phyloP scores from a whole-genome alignment of 2,329 filamentous ascomycete species.

The Eutypa lata region DNA sequence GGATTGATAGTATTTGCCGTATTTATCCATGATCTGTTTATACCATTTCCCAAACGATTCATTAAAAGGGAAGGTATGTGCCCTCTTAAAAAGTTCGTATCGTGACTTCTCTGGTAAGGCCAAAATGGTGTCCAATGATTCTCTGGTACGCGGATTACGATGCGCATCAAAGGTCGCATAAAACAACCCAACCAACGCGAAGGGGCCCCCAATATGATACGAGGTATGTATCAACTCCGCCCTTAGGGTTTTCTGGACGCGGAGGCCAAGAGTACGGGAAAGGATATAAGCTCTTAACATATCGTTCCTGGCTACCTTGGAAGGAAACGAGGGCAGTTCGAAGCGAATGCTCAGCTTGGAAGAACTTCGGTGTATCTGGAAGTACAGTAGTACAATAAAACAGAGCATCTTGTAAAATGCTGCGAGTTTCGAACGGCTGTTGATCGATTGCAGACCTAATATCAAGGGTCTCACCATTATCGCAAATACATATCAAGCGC shows the following conservation, averaged over 20 bases:
- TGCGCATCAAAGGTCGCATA: conserved; percentile 8
- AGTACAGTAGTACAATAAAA: not conserved
- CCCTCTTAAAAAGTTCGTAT: too few species aligned
- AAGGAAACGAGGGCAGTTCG: not conserved
- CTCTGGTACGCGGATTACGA: conserved; percentile 4
- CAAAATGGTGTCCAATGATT: conserved; percentile 7
- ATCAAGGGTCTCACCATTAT: too few species aligned
- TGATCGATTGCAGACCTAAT: too few species aligned
- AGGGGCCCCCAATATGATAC: conserved; percentile 1
- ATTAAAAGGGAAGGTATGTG: too few species aligned
- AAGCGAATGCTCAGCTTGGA: not conserved
- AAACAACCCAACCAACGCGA: conserved; percentile 4
- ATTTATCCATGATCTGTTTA: too few species aligned
- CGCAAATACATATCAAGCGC: too few species aligned
- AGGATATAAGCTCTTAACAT: conserved; percentile 3
- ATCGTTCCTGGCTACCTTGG: conserved; percentile 1
- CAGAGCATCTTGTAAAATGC: not conserved
- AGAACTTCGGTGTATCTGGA: not conserved
- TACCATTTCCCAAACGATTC: too few species aligned
- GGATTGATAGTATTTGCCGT: too few species aligned
- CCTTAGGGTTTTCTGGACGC: conserved; percentile 1
- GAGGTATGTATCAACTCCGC: conserved; percentile 1
- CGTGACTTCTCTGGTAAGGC: too few species aligned
- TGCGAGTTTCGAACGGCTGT: not conserved
- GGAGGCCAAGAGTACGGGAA: conserved; percentile 2